phyloP scores from a whole-genome alignment of 176 grass and related monocot species.

The Triticum urartu region DNA sequence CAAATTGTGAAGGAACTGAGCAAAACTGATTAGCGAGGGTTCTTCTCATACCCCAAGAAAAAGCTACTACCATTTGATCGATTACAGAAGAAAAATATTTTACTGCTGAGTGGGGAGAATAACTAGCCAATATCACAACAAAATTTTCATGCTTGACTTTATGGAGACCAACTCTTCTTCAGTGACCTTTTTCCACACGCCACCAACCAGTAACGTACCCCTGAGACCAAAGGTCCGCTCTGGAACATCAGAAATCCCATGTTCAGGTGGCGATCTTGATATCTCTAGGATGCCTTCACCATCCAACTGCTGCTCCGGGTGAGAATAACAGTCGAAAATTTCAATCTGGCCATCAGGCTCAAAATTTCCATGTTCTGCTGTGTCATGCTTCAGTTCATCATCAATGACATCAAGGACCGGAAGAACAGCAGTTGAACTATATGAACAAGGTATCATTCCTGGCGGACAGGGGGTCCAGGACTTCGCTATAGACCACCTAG shows the following conservation, averaged over 20 bases:
- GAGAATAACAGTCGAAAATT: constrained; percentile 12
- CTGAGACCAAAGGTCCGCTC: constrained; percentile 29
- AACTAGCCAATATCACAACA: constrained; percentile 27
- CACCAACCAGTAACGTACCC: constrained; percentile 48
- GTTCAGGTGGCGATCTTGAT: constrained; percentile 30
- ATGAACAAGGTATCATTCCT: constrained; percentile 75
- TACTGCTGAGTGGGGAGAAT: background rate
- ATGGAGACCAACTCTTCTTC: constrained; percentile 49
- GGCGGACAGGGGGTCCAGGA: constrained; percentile 76
- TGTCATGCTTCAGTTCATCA: background rate
- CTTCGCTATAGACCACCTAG: constrained; percentile 53
- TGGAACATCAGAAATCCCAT: constrained; percentile 18
- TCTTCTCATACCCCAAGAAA: background rate
- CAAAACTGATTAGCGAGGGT: background rate
- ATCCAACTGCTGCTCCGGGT: constrained; percentile 9
- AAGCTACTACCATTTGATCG: background rate
- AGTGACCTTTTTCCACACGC: constrained; percentile 47
- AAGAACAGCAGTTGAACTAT: constrained; percentile 78
- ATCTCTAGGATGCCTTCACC: constrained; percentile 36
- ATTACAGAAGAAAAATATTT: background rate
- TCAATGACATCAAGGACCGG: constrained; percentile 40
- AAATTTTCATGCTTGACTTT: constrained; percentile 23
- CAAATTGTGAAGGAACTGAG: background rate
- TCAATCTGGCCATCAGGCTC: constrained; percentile 20
- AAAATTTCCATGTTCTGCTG: constrained; percentile 14